A percentile compares a stretch with the other conserved stretches of the same genome.
Evolutionary conservation across 495 filamentous ascomycete species (phyloP).

Genomic region (Penicillium cosmopolitanum): DNA sequence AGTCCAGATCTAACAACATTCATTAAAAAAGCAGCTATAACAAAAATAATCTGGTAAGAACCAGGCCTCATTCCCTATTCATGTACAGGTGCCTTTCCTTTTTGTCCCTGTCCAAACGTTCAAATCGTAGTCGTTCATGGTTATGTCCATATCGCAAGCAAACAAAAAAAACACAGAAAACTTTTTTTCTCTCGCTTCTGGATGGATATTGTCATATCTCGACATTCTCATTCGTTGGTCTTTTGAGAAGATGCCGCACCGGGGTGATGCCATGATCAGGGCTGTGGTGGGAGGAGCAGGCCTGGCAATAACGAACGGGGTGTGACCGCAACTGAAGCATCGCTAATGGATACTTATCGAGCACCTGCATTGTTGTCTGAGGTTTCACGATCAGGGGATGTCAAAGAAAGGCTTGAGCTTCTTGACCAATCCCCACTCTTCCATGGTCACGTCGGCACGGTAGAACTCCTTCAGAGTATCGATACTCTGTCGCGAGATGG

Average conservation of each 20-base stretch:
- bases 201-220: slow-evolving; percentile 24
- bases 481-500: slow-evolving; percentile 85
- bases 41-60: slow-evolving; percentile 26
- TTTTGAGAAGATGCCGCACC: slow-evolving; percentile 7
- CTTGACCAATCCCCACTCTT: slow-evolving; percentile 91
- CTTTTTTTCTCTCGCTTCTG: slow-evolving; percentile 23
- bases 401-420: slow-evolving; percentile 96
- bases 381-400: slow-evolving; percentile 60
- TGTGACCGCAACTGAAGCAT: slow-evolving; percentile 6
- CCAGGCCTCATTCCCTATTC: slow-evolving; percentile 33
- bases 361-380: slow-evolving; percentile 4
- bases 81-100: slow-evolving; percentile 38
- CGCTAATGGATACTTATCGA: neutral
- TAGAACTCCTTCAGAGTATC: slow-evolving; percentile 97
- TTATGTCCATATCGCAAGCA: slow-evolving; percentile 34
- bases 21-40: slow-evolving; percentile 28
- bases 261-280: slow-evolving; percentile 3
- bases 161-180: slow-evolving; percentile 24
- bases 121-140: slow-evolving; percentile 39
- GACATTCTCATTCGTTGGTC: slow-evolving; percentile 8
- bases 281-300: neutral
- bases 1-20: slow-evolving; percentile 20
- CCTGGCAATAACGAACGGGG: slow-evolving; percentile 1
- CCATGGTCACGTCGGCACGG: slow-evolving; percentile 82
- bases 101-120: slow-evolving; percentile 27